Evolutionary conservation across 2,329 filamentous ascomycete genomes (phyloP).

Genomic region (Hypoxylon sp.): DNA sequence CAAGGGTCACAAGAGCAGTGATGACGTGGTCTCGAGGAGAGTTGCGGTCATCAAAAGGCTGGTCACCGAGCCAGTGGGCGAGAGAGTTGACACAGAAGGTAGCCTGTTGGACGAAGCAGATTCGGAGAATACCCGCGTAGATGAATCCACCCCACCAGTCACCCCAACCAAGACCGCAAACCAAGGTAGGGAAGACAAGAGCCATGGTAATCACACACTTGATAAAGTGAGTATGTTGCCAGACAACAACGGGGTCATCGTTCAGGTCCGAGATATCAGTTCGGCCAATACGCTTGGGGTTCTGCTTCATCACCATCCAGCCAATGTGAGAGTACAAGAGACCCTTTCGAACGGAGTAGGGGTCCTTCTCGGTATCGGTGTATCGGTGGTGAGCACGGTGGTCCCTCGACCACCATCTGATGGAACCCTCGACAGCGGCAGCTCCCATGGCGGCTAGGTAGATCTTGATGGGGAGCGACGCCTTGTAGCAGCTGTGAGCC

Average conservation of each 20-base stretch:
- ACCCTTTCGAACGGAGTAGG: slow-evolving; percentile 67
- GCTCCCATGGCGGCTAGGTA: slow-evolving; percentile 64
- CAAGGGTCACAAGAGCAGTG: slow-evolving; percentile 76
- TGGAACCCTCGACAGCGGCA: slow-evolving; percentile 65
- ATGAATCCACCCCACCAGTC: slow-evolving; percentile 66
- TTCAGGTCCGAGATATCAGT: slow-evolving; percentile 67
- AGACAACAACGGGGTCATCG: slow-evolving; percentile 65
- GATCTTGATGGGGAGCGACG: slow-evolving; percentile 60
- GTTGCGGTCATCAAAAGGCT: slow-evolving; percentile 80
- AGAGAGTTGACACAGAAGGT: slow-evolving; percentile 70
- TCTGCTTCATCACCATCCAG: slow-evolving; percentile 70
- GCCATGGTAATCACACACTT: slow-evolving; percentile 64
- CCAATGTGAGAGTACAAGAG: slow-evolving; percentile 66
- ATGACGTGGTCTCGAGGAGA: slow-evolving; percentile 78
- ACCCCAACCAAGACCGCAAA: slow-evolving; percentile 64
- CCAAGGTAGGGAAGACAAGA: slow-evolving; percentile 63
- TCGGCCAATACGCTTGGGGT: slow-evolving; percentile 66
- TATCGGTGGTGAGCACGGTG: slow-evolving; percentile 68
- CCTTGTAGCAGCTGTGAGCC: slow-evolving; percentile 64
- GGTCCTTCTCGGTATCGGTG: slow-evolving; percentile 67
- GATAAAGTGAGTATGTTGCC: slow-evolving; percentile 65
- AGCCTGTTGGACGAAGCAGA: slow-evolving; percentile 67
- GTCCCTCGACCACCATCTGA: slow-evolving; percentile 65
- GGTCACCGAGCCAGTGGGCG: slow-evolving; percentile 70
- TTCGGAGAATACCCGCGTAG: slow-evolving; percentile 66